Conservation (phyloP, 2,329 filamentous ascomycete species). For the Pestalotiopsis sp. region DNA sequence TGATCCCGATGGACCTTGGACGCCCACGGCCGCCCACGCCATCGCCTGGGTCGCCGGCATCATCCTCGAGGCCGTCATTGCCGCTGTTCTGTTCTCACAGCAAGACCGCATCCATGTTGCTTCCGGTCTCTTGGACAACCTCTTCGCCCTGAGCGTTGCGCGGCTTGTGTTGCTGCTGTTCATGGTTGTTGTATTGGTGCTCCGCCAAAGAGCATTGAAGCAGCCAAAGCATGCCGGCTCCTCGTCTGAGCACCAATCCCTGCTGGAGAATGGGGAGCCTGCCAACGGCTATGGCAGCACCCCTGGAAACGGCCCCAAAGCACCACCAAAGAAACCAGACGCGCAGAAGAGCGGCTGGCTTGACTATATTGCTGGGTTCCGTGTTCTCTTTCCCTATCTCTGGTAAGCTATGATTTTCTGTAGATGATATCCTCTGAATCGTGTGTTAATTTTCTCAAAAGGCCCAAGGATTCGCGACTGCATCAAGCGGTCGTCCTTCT, state of each 20-base stretch:
- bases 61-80: conserved; percentile 39
- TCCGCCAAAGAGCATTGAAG: conserved; percentile 35
- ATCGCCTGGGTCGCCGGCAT: conserved; percentile 39
- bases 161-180: conserved; percentile 35
- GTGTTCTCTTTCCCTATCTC: conserved; percentile 47
- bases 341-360: conserved; percentile 34
- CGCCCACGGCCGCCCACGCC: conserved; percentile 37
- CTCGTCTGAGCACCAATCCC: conserved; percentile 38
- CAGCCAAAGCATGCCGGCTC: conserved; percentile 29
- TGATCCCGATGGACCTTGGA: conserved; percentile 47
- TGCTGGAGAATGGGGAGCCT: conserved; percentile 41
- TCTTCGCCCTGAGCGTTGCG: conserved; percentile 34
- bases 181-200: conserved; percentile 35
- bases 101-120: conserved; percentile 32
- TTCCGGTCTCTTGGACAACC: conserved; percentile 28
- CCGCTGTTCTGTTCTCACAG: conserved; percentile 34
- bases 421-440: conserved; percentile 19
- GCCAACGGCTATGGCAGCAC: conserved; percentile 29
- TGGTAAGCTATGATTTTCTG: conserved; percentile 31
- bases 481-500: conserved; percentile 44
- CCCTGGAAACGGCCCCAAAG: conserved; percentile 13
- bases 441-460: conserved; percentile 25
- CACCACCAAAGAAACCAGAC: conserved; percentile 7
- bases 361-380: conserved; percentile 48
- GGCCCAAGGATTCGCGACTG: conserved; percentile 40